Percentiles rank a stretch among this genome's conserved stretches.
Evolutionary conservation across 176 grass and related monocot genomes (phyloP).

Genomic region (Aegilops bicornis): DNA sequence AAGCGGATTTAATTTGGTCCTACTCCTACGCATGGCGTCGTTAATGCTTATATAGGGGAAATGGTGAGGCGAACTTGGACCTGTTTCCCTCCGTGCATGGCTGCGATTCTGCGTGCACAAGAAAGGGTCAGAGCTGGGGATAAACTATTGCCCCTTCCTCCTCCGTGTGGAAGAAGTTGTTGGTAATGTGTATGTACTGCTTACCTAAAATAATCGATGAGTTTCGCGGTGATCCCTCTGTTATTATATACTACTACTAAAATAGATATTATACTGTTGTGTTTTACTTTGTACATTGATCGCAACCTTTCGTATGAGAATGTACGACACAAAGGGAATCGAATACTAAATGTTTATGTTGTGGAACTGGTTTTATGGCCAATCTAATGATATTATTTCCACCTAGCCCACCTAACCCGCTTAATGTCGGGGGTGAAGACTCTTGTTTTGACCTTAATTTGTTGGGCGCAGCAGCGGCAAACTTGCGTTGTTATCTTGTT

Average conservation of each 20-base stretch:
- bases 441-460: too few relatives aligned
- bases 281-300: not conserved
- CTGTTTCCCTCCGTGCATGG: not conserved
- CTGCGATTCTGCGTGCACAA: not conserved
- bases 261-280: too few relatives aligned
- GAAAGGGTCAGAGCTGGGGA: conserved; percentile 18
- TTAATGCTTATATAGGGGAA: not conserved
- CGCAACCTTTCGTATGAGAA: not conserved
- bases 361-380: not conserved
- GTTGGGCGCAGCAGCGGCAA: too few relatives aligned
- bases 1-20: not conserved
- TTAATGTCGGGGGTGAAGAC: too few relatives aligned
- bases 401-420: too few relatives aligned
- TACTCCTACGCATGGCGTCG: not conserved
- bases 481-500: too few relatives aligned
- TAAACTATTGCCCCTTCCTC: not conserved
- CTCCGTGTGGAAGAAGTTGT: not conserved
- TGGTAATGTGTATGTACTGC: not conserved
- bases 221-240: not conserved
- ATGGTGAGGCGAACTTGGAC: not conserved
- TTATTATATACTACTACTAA: not conserved
- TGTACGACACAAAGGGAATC: not conserved
- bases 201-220: not conserved
- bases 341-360: not conserved
- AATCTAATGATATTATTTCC: too few relatives aligned